These are phyloP conservation scores for Coelastrella sp. DNA, from an alignment of 139 green algal genomes.

Conservation along the genomic window DNA sequence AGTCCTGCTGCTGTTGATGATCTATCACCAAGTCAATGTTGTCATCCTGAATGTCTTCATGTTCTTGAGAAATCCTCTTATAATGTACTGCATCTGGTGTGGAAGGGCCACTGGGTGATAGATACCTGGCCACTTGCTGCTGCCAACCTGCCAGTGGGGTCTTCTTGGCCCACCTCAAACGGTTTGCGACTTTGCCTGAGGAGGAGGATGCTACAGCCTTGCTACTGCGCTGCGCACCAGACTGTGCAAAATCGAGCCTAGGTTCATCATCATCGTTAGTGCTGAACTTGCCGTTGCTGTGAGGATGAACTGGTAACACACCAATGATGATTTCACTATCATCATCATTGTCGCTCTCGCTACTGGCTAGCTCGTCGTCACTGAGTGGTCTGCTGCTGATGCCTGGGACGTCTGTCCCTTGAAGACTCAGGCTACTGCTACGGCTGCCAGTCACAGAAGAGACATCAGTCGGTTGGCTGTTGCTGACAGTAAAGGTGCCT, in stretches of 20 bases:
- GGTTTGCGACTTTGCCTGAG: too few species aligned
- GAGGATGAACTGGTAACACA: too few species aligned
- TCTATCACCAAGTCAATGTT: neutral
- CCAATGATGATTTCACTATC: neutral
- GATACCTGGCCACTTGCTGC: neutral
- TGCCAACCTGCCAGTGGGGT: neutral
- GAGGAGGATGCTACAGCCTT: too few species aligned
- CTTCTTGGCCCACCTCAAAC: constrained; percentile 25
- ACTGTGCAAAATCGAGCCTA: too few species aligned
- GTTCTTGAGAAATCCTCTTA: too few species aligned
- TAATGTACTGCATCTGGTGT: neutral
- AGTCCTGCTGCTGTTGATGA: neutral
- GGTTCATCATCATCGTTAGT: too few species aligned
- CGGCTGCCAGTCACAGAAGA: neutral
- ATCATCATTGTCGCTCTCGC: neutral
- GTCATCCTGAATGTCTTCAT: neutral
- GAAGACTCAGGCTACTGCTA: too few species aligned
- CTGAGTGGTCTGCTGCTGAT: constrained; percentile 1
- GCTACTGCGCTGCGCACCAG: too few species aligned
- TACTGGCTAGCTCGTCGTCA: neutral
- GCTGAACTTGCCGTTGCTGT: too few species aligned
- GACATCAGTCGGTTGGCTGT: neutral
- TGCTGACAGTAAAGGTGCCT: neutral
- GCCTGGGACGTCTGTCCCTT: neutral
- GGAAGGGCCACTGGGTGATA: neutral